Base-by-base conservation (phyloP, 1,284 basidiomycete genomes). In the Trametes versicolor region DNA sequence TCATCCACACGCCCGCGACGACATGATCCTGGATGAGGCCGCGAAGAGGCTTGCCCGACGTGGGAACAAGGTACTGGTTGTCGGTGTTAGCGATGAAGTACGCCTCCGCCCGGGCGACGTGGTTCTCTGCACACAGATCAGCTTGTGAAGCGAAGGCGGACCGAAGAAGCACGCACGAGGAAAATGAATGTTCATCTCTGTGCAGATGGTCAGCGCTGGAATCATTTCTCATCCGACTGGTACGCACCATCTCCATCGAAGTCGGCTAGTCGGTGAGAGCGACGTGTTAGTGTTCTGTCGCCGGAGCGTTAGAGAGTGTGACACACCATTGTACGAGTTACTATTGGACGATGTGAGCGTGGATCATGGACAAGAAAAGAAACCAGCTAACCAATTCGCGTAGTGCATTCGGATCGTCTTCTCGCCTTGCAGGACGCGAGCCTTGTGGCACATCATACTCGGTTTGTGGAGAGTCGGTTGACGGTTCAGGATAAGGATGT, bases 351-450 rank as follows among this genome's bases (percentile, higher is more conserved):
- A 54, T 68, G 34, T 60, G 53, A 65, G 48, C 51, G 36, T 37
- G 7, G 21, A 13, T n/a, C 62, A 49, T 10, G 25, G 25, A 25
- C 37, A 56, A 34, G 27, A 59, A 50, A 34, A 58, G 56, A 34
- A 56, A 80, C 3, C 3, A 3, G 15, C 89, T 68, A 63, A 95
- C 94, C 98, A 99, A 76, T 99, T 99, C 54, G 98, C 98, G 76
- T 99, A 99, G 83, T 99, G 98, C 97, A 99, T 98, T 36, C 98
- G 90, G 78, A 99, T 99, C 1, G 98, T 99, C 84, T 98, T 98
- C 80, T 99, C 98, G 53, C 97, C 98, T 66, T 91, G 88, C 67
- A 99, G 80, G 19, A 99, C 94, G 68, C 92, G 91, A 27, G 97
- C 98, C 72, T 90, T 93, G 80, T 99, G 98, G 12, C 92, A 94